A percentile compares a stretch with the other conserved stretches of the same genome.
Evolutionary conservation across 2,329 filamentous ascomycete species (phyloP).

Genomic region (Claviceps citrina): DNA sequence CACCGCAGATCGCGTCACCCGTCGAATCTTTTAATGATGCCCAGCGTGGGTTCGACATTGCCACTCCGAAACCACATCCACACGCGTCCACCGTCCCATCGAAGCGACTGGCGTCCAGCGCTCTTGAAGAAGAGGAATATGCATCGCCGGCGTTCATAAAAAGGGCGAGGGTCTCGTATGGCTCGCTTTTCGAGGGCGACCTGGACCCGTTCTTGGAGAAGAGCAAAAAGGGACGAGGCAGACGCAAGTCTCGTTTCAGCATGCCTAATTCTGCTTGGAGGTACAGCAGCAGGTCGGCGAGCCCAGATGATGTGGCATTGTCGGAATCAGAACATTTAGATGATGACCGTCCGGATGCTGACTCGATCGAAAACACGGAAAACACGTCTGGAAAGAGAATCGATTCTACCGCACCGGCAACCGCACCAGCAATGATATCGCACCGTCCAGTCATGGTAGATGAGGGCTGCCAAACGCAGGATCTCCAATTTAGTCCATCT

Average conservation of each 20-base stretch:
- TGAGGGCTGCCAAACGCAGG: constrained; percentile 20
- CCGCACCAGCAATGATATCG: neutral
- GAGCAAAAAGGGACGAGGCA: constrained; percentile 16
- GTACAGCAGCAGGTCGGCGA: constrained; percentile 55
- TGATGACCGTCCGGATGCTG: constrained; percentile 7
- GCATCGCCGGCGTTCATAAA: constrained; percentile 70
- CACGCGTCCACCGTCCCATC: constrained; percentile 10
- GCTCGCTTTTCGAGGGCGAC: constrained; percentile 46
- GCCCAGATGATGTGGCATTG: constrained; percentile 37
- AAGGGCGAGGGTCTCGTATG: constrained; percentile 52
- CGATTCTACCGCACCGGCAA: neutral
- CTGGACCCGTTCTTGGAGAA: constrained; percentile 54
- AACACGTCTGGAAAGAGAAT: neutral
- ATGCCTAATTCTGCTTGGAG: constrained; percentile 56
- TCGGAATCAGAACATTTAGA: constrained; percentile 5
- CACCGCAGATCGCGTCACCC: neutral
- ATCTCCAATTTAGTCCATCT: constrained; percentile 15
- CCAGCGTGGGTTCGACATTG: neutral
- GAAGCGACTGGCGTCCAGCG: constrained; percentile 21
- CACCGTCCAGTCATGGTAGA: constrained; percentile 19
- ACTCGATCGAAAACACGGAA: constrained; percentile 7
- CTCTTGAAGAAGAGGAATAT: constrained; percentile 38
- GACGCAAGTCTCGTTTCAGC: constrained; percentile 56
- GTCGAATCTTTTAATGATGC: neutral
- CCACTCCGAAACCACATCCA: constrained; percentile 5